phyloP scores from a whole-genome alignment of 768 basidiomycete genomes.

The Agaricus blazei region DNA sequence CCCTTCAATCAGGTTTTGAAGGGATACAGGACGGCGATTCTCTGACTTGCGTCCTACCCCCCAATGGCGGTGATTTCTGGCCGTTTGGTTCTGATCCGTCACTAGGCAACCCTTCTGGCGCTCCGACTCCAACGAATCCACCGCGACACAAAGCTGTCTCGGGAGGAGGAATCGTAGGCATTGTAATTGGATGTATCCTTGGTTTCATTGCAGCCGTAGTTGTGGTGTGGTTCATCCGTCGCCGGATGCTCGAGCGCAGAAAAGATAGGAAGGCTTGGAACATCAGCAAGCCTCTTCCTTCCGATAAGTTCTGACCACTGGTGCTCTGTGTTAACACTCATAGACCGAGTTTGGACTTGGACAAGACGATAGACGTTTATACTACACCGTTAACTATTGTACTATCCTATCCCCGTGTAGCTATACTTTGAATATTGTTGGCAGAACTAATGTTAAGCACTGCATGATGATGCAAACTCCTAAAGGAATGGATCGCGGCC shows the following conservation, averaged over 20 bases:
- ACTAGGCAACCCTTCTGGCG: slow-evolving; percentile 8
- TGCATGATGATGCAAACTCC: too few species aligned
- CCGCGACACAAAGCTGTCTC: not conserved
- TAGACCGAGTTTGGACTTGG: not conserved
- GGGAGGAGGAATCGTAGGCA: slow-evolving; percentile 35
- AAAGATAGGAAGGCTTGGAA: slow-evolving; percentile 18
- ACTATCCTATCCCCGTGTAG: too few species aligned
- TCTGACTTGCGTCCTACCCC: slow-evolving; percentile 65
- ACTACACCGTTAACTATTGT: not conserved
- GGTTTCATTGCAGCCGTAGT: slow-evolving; percentile 38
- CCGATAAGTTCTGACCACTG: slow-evolving; percentile 8
- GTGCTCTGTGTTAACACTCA: not conserved
- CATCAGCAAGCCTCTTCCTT: slow-evolving; percentile 18
- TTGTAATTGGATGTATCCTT: slow-evolving; percentile 46
- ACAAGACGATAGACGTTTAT: not conserved
- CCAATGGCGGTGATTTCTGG: slow-evolving; percentile 66
- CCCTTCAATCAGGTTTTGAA: slow-evolving; percentile 49
- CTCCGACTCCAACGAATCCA: not conserved
- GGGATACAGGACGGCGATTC: slow-evolving; percentile 47
- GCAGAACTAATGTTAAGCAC: too few species aligned
- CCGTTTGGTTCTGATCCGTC: slow-evolving; percentile 56
- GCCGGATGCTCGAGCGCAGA: slow-evolving; percentile 31
- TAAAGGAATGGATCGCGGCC: too few species aligned
- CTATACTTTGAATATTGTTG: too few species aligned
- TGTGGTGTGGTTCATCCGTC: slow-evolving; percentile 43